Evolutionary conservation across 2,329 filamentous ascomycete genomes (phyloP).

Genomic region (Clonostachys solani): DNA sequence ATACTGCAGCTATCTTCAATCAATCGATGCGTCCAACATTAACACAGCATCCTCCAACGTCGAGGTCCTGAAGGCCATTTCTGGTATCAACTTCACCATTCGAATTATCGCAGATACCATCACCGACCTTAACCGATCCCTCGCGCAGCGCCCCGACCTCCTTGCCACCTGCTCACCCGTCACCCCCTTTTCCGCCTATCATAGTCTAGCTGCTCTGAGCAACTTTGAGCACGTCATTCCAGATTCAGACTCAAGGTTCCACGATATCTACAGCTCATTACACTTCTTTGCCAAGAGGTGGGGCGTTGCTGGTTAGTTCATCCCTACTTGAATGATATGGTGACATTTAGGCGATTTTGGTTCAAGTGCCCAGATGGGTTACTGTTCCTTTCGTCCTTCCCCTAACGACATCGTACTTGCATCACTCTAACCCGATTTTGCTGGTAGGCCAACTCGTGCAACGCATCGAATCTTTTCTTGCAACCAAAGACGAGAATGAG

Average conservation of each 20-base stretch:
- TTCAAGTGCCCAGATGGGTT: neutral
- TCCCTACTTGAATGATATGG: neutral
- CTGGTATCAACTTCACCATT: constrained; percentile 28
- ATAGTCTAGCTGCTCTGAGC: constrained; percentile 23
- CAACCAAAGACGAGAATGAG: constrained; percentile 10
- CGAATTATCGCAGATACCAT: constrained; percentile 27
- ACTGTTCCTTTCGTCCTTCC: neutral
- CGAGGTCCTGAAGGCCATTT: constrained; percentile 24
- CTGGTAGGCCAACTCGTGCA: constrained; percentile 16
- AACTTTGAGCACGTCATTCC: constrained; percentile 24
- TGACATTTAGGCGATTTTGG: neutral
- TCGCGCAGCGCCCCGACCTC: constrained; percentile 20
- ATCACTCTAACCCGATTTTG: constrained; percentile 5
- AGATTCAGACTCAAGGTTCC: constrained; percentile 21
- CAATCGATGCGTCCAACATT: constrained; percentile 14
- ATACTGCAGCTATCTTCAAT: constrained; percentile 23
- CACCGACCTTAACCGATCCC: constrained; percentile 24
- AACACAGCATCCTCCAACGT: constrained; percentile 15
- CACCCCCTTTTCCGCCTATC: constrained; percentile 25
- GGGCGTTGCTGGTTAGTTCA: constrained; percentile 21
- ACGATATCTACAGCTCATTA: constrained; percentile 23
- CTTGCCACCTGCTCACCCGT: constrained; percentile 24
- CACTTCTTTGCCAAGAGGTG: constrained; percentile 27
- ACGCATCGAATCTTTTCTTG: constrained; percentile 17
- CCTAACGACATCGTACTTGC: neutral